phyloP scores from a whole-genome alignment of 495 filamentous ascomycete species.

The Podospora comata region DNA sequence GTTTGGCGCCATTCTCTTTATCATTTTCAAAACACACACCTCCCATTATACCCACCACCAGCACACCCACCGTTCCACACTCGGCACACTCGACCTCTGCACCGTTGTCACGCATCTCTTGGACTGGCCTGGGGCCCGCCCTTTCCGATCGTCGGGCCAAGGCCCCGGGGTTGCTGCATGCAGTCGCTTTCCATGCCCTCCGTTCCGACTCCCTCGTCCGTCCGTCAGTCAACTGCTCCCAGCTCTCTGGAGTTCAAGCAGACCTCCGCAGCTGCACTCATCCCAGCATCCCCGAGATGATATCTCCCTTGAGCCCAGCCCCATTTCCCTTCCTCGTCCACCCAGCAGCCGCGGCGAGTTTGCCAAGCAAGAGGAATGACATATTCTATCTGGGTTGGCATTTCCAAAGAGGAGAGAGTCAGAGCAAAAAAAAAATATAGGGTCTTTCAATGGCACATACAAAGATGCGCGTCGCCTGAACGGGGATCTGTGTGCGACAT shows the following conservation, averaged over 20 bases:
- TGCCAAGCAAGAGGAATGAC: not conserved
- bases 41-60: not conserved
- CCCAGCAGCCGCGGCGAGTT: not conserved
- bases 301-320: not conserved
- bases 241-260: not conserved
- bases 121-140: conserved; percentile 9
- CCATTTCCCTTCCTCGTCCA: not conserved
- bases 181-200: conserved; percentile 19
- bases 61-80: not conserved
- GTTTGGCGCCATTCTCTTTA: not conserved
- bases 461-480: conserved; percentile 3
- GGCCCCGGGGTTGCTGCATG: conserved; percentile 19
- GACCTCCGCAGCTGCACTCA: not conserved
- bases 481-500: conserved; percentile 14
- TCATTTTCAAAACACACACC: not conserved
- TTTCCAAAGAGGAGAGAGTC: not conserved
- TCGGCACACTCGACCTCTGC: conserved; percentile 4
- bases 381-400: too few species aligned
- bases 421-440: not conserved
- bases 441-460: conserved; percentile 5
- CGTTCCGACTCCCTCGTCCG: not conserved
- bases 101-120: conserved; percentile 15
- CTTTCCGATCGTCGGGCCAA: conserved; percentile 22
- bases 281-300: not conserved
- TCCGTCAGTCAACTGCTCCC: not conserved